Evolutionary conservation across 2,329 filamentous ascomycete genomes (phyloP).

Genomic region (Fusarium palustre): DNA sequence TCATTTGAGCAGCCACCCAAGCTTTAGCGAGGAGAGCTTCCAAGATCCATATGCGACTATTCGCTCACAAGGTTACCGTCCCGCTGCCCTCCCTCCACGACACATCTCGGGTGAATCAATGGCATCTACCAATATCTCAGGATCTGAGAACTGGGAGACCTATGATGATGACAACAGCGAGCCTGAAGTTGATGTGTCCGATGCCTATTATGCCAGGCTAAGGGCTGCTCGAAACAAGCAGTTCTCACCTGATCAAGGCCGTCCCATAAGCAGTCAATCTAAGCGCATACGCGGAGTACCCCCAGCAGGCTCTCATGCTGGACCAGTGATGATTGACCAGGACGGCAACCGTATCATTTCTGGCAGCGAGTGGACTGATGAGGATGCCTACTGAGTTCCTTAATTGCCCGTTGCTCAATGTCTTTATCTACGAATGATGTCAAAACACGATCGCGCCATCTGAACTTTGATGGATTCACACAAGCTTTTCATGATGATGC

Average conservation of each 20-base stretch:
- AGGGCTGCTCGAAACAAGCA: conserved; percentile 76
- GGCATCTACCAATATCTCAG: conserved; percentile 80
- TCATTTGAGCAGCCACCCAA: conserved; percentile 47
- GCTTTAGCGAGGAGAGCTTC: conserved; percentile 53
- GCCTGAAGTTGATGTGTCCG: conserved; percentile 78
- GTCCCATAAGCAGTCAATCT: conserved; percentile 56
- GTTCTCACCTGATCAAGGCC: conserved; percentile 62
- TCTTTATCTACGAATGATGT: conserved; percentile 40
- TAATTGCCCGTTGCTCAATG: not conserved
- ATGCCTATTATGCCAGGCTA: conserved; percentile 84
- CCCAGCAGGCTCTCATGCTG: conserved; percentile 59
- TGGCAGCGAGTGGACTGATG: conserved; percentile 75
- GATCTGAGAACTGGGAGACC: conserved; percentile 97
- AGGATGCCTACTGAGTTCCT: conserved; percentile 65
- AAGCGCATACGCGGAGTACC: conserved; percentile 69
- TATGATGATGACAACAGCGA: conserved; percentile 89
- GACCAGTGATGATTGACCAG: conserved; percentile 64
- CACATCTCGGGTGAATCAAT: conserved; percentile 76
- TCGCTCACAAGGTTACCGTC: conserved; percentile 56
- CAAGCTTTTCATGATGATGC: conserved; percentile 48
- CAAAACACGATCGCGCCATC: conserved; percentile 29
- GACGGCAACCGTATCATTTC: conserved; percentile 73
- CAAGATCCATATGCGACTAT: conserved; percentile 57
- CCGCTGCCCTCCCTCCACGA: conserved; percentile 61
- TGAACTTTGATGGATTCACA: conserved; percentile 45